Percentiles rank a stretch among this genome's conserved stretches.
Conservation (phyloP, 1,284 basidiomycete species). For the Papiliotrema fonsecae region DNA sequence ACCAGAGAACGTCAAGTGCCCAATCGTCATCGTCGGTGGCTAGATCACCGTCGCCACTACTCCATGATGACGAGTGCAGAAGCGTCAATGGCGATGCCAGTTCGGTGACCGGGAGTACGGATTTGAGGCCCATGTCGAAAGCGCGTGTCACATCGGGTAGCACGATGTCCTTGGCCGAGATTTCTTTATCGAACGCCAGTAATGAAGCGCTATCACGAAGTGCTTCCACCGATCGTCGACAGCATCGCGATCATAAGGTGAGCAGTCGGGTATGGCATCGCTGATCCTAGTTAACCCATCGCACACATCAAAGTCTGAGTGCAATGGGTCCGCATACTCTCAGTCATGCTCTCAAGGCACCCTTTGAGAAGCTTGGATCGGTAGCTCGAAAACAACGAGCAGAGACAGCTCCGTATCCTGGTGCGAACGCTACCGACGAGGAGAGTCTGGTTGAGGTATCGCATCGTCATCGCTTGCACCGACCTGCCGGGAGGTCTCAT, state of each 20-base stretch:
- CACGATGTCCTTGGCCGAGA: conserved; percentile 10
- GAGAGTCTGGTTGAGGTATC: neutral
- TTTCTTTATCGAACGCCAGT: neutral
- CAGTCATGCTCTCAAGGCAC: conserved; percentile 21
- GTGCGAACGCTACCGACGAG: conserved; percentile 2
- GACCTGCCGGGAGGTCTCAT: neutral
- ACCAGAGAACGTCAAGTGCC: neutral
- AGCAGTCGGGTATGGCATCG: neutral
- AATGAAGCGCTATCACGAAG: neutral
- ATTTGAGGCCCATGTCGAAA: neutral
- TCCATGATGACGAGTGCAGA: conserved; percentile 5
- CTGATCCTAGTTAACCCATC: conserved; percentile 15
- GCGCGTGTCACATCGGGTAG: conserved; percentile 11
- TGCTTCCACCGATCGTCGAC: conserved; percentile 14
- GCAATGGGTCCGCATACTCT: conserved; percentile 15
- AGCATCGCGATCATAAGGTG: neutral
- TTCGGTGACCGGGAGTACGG: conserved; percentile 16
- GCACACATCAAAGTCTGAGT: conserved; percentile 23
- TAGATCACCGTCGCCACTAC: neutral
- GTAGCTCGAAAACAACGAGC: conserved; percentile 19
- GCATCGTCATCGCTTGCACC: neutral
- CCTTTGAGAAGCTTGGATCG: conserved; percentile 26
- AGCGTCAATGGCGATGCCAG: no score
- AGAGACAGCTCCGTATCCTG: conserved; percentile 1
- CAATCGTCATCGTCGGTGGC: neutral